These are phyloP conservation scores for Suhomyces sp. DNA, from an alignment of 805 yeast genomes.

Conservation along the genomic window DNA sequence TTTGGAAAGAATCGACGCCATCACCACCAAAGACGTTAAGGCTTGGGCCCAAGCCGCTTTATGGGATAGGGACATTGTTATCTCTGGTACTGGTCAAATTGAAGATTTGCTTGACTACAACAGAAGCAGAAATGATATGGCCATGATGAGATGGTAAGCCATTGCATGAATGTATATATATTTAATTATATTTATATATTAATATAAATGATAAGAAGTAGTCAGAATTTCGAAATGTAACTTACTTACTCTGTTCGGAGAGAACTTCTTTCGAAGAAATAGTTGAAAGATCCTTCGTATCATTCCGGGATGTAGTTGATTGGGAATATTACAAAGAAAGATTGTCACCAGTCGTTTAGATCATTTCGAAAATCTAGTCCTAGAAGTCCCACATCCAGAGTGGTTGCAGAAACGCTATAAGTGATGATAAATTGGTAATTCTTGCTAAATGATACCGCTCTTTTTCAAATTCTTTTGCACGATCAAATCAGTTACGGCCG, in stretches of 20 bases:
- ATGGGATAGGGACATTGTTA: conserved; percentile 82
- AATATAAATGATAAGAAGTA: conserved; percentile 2
- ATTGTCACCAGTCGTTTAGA: too few species aligned
- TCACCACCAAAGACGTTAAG: conserved; percentile 57
- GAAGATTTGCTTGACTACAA: conserved; percentile 80
- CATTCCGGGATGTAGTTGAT: too few species aligned
- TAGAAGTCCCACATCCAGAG: too few species aligned
- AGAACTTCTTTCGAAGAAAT: too few species aligned
- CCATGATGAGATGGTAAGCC: conserved; percentile 70
- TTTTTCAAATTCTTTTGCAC: conserved; percentile 76
- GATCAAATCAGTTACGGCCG: conserved; percentile 90
- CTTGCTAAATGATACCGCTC: conserved; percentile 61
- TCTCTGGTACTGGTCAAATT: conserved; percentile 82
- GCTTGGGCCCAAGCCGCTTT: conserved; percentile 72
- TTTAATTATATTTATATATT: conserved; percentile 1
- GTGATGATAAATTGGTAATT: too few species aligned
- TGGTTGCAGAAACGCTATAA: too few species aligned
- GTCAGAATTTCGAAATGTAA: too few species aligned
- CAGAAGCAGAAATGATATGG: conserved; percentile 86
- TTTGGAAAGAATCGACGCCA: conserved; percentile 59
- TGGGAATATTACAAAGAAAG: too few species aligned
- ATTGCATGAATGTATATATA: neutral
- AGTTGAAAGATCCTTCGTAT: too few species aligned
- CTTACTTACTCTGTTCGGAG: neutral
- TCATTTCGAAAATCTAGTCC: neutral